A percentile compares a stretch with the other conserved stretches of the same genome.
Evolutionary conservation across 1,139 yeast species (phyloP).

Genomic region (Pichia terricola): DNA sequence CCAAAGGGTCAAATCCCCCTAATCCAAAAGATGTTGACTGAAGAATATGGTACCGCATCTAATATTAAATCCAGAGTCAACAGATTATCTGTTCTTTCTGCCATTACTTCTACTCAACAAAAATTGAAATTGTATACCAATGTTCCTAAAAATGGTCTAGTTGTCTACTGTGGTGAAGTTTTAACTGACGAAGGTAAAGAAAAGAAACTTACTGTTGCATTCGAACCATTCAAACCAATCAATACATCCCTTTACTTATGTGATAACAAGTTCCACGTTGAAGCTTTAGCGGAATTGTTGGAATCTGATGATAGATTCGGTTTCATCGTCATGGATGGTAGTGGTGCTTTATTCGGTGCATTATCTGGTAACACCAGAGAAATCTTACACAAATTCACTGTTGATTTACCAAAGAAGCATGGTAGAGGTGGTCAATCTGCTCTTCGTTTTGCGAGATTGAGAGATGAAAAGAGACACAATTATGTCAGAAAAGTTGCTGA

Average conservation of each 20-base stretch:
- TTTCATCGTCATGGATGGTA: slow-evolving; percentile 98
- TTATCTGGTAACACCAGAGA: slow-evolving; percentile 96
- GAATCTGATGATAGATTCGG: slow-evolving; percentile 96
- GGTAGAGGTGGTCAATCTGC: slow-evolving; percentile 99
- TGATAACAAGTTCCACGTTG: slow-evolving; percentile 97
- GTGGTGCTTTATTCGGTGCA: slow-evolving; percentile 94
- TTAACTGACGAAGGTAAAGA: slow-evolving; percentile 95
- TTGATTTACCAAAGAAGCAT: slow-evolving; percentile 97
- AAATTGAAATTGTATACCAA: slow-evolving; percentile 80
- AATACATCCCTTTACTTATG: slow-evolving; percentile 91
- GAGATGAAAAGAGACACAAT: slow-evolving; percentile 98
- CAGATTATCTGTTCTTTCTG: slow-evolving; percentile 87
- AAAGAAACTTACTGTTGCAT: slow-evolving; percentile 87
- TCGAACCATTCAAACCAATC: slow-evolving; percentile 96
- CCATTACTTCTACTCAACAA: slow-evolving; percentile 96
- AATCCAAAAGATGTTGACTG: slow-evolving; percentile 85
- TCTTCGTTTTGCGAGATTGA: slow-evolving; percentile 93
- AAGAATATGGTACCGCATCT: slow-evolving; percentile 98
- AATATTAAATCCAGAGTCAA: slow-evolving; percentile 96
- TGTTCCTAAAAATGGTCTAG: slow-evolving; percentile 91
- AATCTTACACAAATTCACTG: slow-evolving; percentile 89
- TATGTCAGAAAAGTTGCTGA: slow-evolving; percentile 97
- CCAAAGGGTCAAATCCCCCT: slow-evolving; percentile 91
- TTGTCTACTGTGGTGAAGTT: slow-evolving; percentile 96
- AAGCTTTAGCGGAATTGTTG: slow-evolving; percentile 84